A percentile compares a stretch with the other conserved stretches of the same genome.
Conservation (phyloP, 371 early-diverging fungal species). For the Mucor piriformis region DNA sequence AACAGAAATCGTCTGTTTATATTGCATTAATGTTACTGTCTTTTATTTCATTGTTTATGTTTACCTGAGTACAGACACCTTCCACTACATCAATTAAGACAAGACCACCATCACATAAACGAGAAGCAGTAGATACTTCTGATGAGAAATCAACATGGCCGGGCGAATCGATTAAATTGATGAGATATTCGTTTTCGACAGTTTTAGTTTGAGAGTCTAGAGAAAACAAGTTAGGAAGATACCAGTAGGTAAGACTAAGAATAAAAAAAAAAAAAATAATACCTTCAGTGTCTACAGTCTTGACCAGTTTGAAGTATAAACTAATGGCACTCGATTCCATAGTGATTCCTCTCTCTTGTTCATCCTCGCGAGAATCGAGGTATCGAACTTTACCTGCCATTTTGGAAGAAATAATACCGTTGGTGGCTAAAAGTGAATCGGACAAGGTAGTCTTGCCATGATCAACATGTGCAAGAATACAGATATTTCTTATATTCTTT, state of each 20-base stretch:
- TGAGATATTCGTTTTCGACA: slow-evolving; percentile 74
- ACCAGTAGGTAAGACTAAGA: not conserved
- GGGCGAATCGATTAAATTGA: slow-evolving; percentile 99
- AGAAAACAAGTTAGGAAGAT: not conserved
- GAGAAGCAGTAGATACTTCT: slow-evolving; percentile 95
- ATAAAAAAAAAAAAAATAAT: not conserved
- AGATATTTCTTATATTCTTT: slow-evolving; percentile 88
- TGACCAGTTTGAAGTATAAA: slow-evolving; percentile 81
- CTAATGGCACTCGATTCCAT: slow-evolving; percentile 98
- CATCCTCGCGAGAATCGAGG: slow-evolving; percentile 98
- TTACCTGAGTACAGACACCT: slow-evolving; percentile 97
- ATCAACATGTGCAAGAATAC: slow-evolving; percentile 98
- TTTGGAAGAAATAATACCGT: slow-evolving; percentile 96
- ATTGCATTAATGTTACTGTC: slow-evolving; percentile 2
- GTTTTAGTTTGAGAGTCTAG: slow-evolving; percentile 23
- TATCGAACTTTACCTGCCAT: slow-evolving; percentile 98
- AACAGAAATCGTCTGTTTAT: slow-evolving; percentile 85
- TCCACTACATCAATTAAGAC: slow-evolving; percentile 98
- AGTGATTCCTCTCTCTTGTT: slow-evolving; percentile 99
- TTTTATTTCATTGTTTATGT: not conserved
- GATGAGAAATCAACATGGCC: slow-evolving; percentile 99
- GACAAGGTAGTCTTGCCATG: slow-evolving; percentile 99
- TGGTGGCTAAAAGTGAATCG: slow-evolving; percentile 96
- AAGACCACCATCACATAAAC: slow-evolving; percentile 96
- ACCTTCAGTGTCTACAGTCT: slow-evolving; percentile 29